Evolutionary conservation across 139 green algal species (phyloP).

Genomic region (Chlamydomonas asymmetrica): DNA sequence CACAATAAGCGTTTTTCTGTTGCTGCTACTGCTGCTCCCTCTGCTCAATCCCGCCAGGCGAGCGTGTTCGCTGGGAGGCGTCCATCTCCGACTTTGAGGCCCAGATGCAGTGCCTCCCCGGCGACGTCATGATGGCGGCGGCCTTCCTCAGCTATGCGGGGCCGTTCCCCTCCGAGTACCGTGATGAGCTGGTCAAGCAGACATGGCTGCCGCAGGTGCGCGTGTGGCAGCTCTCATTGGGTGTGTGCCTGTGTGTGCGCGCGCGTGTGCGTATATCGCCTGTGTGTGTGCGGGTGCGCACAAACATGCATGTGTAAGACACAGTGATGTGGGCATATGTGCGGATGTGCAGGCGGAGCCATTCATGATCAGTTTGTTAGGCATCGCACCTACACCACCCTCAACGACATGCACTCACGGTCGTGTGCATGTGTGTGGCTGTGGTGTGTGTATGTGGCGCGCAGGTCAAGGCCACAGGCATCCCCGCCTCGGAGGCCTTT

Average conservation of each 20-base stretch:
- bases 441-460: too few relatives aligned
- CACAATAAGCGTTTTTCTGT: too few relatives aligned
- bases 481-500: conserved; percentile 68
- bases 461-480: conserved; percentile 58
- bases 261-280: too few relatives aligned
- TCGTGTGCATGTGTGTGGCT: too few relatives aligned
- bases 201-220: conserved; percentile 72
- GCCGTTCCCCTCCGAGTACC: conserved; percentile 81
- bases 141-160: conserved; percentile 80
- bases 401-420: neutral
- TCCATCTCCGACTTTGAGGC: conserved; percentile 63
- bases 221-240: neutral
- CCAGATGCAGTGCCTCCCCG: conserved; percentile 58
- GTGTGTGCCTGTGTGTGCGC: neutral
- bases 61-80: conserved; percentile 72
- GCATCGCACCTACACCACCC: too few relatives aligned
- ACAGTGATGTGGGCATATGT: too few relatives aligned
- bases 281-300: too few relatives aligned
- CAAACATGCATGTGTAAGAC: too few relatives aligned
- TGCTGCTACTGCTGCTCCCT: too few relatives aligned
- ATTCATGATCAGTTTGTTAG: too few relatives aligned
- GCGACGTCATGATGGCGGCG: conserved; percentile 70
- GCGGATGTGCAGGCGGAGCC: too few relatives aligned
- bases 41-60: too few relatives aligned
- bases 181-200: conserved; percentile 65